phyloP scores from a whole-genome alignment of 2,329 filamentous ascomycete species.

The Truncatella angustata region DNA sequence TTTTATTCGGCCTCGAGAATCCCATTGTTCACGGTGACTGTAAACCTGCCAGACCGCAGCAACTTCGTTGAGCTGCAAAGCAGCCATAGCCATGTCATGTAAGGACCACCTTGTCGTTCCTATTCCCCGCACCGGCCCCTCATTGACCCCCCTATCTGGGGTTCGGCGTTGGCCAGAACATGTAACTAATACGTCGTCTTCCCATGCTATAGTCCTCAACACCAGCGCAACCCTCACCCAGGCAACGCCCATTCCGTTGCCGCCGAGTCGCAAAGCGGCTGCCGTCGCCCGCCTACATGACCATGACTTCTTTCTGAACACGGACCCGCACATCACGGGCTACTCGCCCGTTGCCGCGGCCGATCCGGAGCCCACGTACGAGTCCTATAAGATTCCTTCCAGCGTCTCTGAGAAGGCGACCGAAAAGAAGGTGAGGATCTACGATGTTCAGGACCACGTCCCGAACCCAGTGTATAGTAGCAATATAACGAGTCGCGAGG shows the following conservation, averaged over 20 bases:
- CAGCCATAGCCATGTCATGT: not conserved
- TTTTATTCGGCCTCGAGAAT: no score
- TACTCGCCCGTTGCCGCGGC: constrained; percentile 25
- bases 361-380: constrained; percentile 24
- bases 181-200: not conserved
- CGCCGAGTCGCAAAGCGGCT: constrained; percentile 15
- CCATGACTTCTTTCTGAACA: constrained; percentile 49
- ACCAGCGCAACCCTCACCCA: constrained; percentile 41
- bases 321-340: constrained; percentile 49
- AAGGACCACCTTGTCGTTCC: no score
- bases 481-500: constrained; percentile 51
- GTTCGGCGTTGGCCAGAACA: no score
- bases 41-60: no score
- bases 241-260: constrained; percentile 38
- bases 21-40: no score
- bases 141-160: no score
- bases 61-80: not conserved
- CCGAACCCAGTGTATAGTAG: constrained; percentile 56
- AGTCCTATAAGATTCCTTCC: constrained; percentile 20
- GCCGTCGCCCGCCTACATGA: constrained; percentile 46
- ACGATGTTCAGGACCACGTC: constrained; percentile 50
- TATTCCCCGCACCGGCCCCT: no score
- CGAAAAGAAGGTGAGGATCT: constrained; percentile 43
- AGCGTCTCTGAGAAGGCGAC: constrained; percentile 18
- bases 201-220: constrained; percentile 38